Evolutionary conservation across 179 eudicot species (phyloP), one percentile per base, ranked within the genome.

Genomic region (Beta lomatogona): DNA sequence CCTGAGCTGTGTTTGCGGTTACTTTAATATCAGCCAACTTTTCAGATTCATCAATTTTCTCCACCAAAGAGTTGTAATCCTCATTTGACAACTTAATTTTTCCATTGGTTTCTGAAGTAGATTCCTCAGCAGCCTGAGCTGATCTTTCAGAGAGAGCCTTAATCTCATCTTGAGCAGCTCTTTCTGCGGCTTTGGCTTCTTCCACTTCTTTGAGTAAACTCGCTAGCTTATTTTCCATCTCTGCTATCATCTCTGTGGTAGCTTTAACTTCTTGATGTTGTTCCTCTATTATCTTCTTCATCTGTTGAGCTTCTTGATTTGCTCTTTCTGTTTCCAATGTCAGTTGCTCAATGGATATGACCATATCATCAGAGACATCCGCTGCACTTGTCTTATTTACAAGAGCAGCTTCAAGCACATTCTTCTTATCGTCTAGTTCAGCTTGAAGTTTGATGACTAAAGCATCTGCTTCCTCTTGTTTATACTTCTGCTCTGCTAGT

Each of bases 1-100:
- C 94, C 57, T 92, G 90, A 52, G 93, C 94, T 82, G 74, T 76
- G 44, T 90, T 89, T n/a, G 86, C 90, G 14, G 79, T 92, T 80
- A 85, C 91, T 85, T 92, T 93, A 19, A 59, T 67, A n/a, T 91
- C 86, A 22, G 91, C 95, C 64, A 82, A 52, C 11, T 83, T 90
- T 55, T 84, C 88, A 0, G 83, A 77, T 72, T 87, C 93, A 73
- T 85, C 83, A 0, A 79, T 85, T 80, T 84, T 93, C 85, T 68
- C 86, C 19, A 77, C 89, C 88, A 93, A 64, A 5, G 89, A 77
- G 68, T 87, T 87, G 65, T 86, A 90, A 58, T 93, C 93, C 72
- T 88, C 91, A 2, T 61, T 81, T 3, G 90, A 82, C 66, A 95
- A 59, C 73, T 78, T 89, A 66, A 92, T 90, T 82, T 85, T 88